Percentiles rank a stretch among this genome's conserved stretches.
phyloP scores from a whole-genome alignment of 805 yeast species.

The Saturnispora galanensis region DNA sequence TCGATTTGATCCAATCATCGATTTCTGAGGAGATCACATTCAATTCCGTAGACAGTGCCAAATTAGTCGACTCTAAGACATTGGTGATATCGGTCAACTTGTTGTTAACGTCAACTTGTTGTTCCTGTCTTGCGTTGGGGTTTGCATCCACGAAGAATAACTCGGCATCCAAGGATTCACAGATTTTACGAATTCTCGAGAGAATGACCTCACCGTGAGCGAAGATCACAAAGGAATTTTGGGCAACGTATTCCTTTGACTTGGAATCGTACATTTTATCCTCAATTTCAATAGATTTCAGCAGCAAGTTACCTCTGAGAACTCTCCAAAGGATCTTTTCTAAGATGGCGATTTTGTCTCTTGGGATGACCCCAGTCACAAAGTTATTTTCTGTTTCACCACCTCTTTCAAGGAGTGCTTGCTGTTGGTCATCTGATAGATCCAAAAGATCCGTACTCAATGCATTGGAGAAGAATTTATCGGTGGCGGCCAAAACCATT shows the following conservation, averaged over 20 bases:
- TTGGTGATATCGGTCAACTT: slow-evolving; percentile 44
- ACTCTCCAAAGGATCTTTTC: slow-evolving; percentile 88
- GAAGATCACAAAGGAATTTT: slow-evolving; percentile 78
- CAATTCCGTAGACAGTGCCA: slow-evolving; percentile 54
- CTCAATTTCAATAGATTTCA: slow-evolving; percentile 63
- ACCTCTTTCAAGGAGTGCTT: slow-evolving; percentile 32
- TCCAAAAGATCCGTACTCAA: slow-evolving; percentile 22
- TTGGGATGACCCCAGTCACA: slow-evolving; percentile 74
- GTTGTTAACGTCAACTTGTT: slow-evolving; percentile 34
- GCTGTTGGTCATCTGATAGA: slow-evolving; percentile 22
- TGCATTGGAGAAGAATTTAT: slow-evolving; percentile 32
- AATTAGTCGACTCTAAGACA: slow-evolving; percentile 38
- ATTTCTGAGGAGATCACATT: slow-evolving; percentile 55
- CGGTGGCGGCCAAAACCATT: slow-evolving; percentile 44
- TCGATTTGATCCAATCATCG: slow-evolving; percentile 44
- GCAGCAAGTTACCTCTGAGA: slow-evolving; percentile 81
- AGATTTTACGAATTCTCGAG: slow-evolving; percentile 65
- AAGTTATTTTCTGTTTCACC: slow-evolving; percentile 34
- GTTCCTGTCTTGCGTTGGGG: slow-evolving; percentile 28
- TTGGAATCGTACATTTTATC: slow-evolving; percentile 59
- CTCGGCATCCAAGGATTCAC: slow-evolving; percentile 84
- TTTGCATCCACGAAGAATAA: slow-evolving; percentile 52
- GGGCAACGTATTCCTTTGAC: slow-evolving; percentile 47
- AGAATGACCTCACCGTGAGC: slow-evolving; percentile 80
- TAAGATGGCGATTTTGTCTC: slow-evolving; percentile 57